phyloP scores from a whole-genome alignment of 192 early-diverging fungal genomes.

The Thoreauomyces humboldtii region DNA sequence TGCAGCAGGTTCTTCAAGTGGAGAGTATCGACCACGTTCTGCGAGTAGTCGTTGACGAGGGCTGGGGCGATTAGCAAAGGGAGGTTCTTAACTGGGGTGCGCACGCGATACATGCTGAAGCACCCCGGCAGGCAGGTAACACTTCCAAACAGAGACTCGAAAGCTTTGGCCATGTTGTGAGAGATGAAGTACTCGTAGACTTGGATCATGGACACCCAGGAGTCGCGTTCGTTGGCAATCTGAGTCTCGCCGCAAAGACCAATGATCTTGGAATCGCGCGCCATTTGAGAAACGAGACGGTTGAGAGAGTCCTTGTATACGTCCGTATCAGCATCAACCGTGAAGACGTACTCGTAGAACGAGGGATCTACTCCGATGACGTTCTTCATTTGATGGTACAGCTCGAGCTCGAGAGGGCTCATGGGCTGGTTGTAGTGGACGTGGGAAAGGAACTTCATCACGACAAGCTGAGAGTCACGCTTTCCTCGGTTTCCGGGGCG shows the following conservation, averaged over 20 bases:
- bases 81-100: constrained; percentile 67
- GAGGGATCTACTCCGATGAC: constrained; percentile 96
- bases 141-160: constrained; percentile 63
- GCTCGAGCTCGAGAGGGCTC: constrained; percentile 94
- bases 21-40: constrained; percentile 89
- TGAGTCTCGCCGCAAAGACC: constrained; percentile 96
- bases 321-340: constrained; percentile 98
- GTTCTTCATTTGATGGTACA: constrained; percentile 98
- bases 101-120: constrained; percentile 98
- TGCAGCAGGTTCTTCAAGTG: constrained; percentile 97
- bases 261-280: constrained; percentile 87
- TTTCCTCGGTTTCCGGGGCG: constrained; percentile 96
- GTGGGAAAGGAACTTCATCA: constrained; percentile 97
- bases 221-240: constrained; percentile 87
- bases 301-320: constrained; percentile 81
- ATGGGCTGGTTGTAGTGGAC: constrained; percentile 93
- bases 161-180: constrained; percentile 59
- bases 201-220: constrained; percentile 95
- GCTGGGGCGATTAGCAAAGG: constrained; percentile 80
- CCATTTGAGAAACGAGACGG: constrained; percentile 86
- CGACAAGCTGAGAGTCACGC: constrained; percentile 96
- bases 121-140: constrained; percentile 80
- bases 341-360: constrained; percentile 95
- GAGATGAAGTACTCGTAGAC: constrained; percentile 82
- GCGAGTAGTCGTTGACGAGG: constrained; percentile 83